Evolutionary conservation across 202 grass and related monocot genomes (phyloP).

Genomic region (Eragrostis tef): DNA sequence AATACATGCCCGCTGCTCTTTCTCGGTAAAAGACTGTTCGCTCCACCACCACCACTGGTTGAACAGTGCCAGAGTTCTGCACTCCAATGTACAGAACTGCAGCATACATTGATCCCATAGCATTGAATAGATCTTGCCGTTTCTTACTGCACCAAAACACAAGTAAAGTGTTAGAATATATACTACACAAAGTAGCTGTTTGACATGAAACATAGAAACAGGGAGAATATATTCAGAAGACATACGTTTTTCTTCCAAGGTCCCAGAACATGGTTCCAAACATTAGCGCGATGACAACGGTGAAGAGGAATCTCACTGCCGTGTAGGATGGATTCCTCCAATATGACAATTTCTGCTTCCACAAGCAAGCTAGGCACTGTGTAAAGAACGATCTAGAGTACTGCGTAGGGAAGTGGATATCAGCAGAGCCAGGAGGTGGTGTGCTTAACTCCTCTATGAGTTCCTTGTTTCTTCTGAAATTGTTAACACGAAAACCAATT

Average conservation of each 20-base stretch:
- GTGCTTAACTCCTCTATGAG: slow-evolving; percentile 68
- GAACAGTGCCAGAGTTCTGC: slow-evolving; percentile 70
- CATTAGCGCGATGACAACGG: slow-evolving; percentile 56
- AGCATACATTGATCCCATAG: slow-evolving; percentile 82
- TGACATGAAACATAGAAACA: slow-evolving; percentile 11
- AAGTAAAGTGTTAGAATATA: slow-evolving; percentile 33
- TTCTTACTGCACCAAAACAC: slow-evolving; percentile 43
- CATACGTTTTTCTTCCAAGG: slow-evolving; percentile 65
- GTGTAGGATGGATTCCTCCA: slow-evolving; percentile 87
- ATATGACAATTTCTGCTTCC: slow-evolving; percentile 83
- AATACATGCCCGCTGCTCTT: slow-evolving; percentile 88
- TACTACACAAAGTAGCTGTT: slow-evolving; percentile 1
- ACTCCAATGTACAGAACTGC: slow-evolving; percentile 73
- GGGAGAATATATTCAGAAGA: slow-evolving; percentile 34
- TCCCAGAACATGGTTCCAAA: slow-evolving; percentile 82
- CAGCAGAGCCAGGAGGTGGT: slow-evolving; percentile 58
- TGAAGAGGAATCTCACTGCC: slow-evolving; percentile 69
- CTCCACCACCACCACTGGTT: slow-evolving; percentile 78
- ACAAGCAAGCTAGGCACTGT: slow-evolving; percentile 77
- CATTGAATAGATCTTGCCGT: slow-evolving; percentile 75
- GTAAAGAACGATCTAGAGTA: slow-evolving; percentile 69
- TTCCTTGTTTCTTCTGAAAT: slow-evolving; percentile 80
- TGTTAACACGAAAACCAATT: slow-evolving; percentile 22
- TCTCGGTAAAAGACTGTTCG: slow-evolving; percentile 92
- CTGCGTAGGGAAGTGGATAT: slow-evolving; percentile 64